Evolutionary conservation across 2,329 filamentous ascomycete genomes (phyloP).

Genomic region (Incumbomyces lentus): DNA sequence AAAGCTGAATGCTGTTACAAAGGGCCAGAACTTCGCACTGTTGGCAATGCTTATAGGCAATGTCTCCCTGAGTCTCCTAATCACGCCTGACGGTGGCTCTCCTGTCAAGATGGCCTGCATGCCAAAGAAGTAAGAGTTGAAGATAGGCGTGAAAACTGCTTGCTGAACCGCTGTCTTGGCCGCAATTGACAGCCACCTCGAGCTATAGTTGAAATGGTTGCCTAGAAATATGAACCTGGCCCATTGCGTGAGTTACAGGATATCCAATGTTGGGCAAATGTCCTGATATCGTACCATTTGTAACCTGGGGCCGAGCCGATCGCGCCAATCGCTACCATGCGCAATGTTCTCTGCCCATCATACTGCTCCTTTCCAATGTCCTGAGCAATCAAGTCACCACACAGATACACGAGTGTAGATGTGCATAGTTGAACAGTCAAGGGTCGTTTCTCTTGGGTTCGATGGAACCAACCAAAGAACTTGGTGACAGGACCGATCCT

Average conservation of each 20-base stretch:
- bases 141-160: constrained; percentile 66
- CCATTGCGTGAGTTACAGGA: neutral
- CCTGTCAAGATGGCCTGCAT: constrained; percentile 67
- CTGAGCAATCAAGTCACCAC: constrained; percentile 27
- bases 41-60: constrained; percentile 69
- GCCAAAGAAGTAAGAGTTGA: constrained; percentile 75
- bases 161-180: constrained; percentile 77
- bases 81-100: constrained; percentile 51
- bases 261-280: neutral
- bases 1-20: constrained; percentile 76
- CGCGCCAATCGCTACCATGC: constrained; percentile 65
- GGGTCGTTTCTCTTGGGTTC: constrained; percentile 60
- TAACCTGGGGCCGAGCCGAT: constrained; percentile 67
- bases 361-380: constrained; percentile 41
- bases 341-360: constrained; percentile 56
- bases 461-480: constrained; percentile 25
- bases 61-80: constrained; percentile 61
- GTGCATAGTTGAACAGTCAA: constrained; percentile 70
- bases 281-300: constrained; percentile 52
- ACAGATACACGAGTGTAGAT: constrained; percentile 66
- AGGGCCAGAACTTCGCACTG: constrained; percentile 79
- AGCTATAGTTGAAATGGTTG: constrained; percentile 72
- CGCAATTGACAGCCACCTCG: constrained; percentile 57
- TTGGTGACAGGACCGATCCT: constrained; percentile 19
- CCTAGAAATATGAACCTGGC: constrained; percentile 69